Base-by-base conservation (phyloP, 805 yeast genomes). In the Saturnispora halmiae region DNA sequence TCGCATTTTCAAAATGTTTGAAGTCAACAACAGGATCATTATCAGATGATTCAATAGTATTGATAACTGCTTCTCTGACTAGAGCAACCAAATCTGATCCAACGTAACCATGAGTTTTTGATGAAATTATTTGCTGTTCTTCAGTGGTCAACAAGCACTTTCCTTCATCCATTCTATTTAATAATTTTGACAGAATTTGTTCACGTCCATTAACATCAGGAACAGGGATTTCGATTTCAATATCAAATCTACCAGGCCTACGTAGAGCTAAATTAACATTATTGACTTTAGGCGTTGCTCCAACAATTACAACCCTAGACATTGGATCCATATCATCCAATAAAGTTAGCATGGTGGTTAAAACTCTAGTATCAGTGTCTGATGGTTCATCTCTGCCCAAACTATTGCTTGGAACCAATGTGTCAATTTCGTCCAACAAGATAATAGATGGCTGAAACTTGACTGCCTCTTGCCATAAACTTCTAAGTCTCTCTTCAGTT, bases 271-370 rank as follows among this genome's bases (percentile, higher is more conserved):
- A 87, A 58, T 92, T 97, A 33, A 92, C 68, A 44, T 87, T 63
- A 61, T 85, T 95, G 0, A 96, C 94, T 51, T 96, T 72, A 55
- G 90, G 92, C 0, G 98, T 90, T 2, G 97, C 98, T 14, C 96
- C 97, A 14, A 79, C 72, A 3, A 83, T 85, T 7, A 82, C 67
- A 38, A 79, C 67, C 7, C 72, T 63, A 13, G 74, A 77, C 13
- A 35, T n/a, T 14, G 40, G 44, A 14, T 79, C 79, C 67, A 82
- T 69, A 2, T 84, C 82, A 56, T 85, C 95, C 81, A 85, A 73
- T 56, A 83, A 64, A 0, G 94, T 84, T 42, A 85, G 64, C 30
- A 92, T 58, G 0, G 96, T 87, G 0, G 96, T 92, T 20, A 90
- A 94, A 2, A 92, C 87, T 46, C 98, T 64, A 33, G 83, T 74